Evolutionary conservation across 108 stramenopile species (phyloP).

Genomic region (Cyclotella sp.): DNA sequence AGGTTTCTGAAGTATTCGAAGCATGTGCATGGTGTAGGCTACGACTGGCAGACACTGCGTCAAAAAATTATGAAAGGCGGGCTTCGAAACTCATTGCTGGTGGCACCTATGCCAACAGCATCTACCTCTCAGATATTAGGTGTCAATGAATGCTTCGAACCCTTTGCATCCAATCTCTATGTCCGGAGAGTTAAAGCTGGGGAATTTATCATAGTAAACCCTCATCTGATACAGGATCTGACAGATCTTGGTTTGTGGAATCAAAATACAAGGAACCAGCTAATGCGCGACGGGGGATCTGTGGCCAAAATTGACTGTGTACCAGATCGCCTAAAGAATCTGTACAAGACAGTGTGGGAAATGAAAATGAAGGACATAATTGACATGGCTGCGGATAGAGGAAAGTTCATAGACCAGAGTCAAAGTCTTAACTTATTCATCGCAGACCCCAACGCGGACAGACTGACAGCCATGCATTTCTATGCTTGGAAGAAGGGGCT

Average conservation of each 20-base stretch:
- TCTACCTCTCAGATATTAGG: slow-evolving; percentile 97
- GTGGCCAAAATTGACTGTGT: slow-evolving; percentile 85
- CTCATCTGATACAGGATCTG: slow-evolving; percentile 94
- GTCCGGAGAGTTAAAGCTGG: slow-evolving; percentile 95
- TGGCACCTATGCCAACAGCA: slow-evolving; percentile 99
- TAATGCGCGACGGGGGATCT: slow-evolving; percentile 94
- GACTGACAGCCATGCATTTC: slow-evolving; percentile 98
- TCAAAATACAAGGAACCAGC: slow-evolving; percentile 86
- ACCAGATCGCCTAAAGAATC: slow-evolving; percentile 83
- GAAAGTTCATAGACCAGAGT: slow-evolving; percentile 96
- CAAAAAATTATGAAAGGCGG: slow-evolving; percentile 77
- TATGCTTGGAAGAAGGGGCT: slow-evolving; percentile 97
- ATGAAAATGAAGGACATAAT: slow-evolving; percentile 95
- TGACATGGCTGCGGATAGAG: slow-evolving; percentile 97
- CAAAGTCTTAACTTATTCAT: slow-evolving; percentile 97
- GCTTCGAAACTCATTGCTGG: slow-evolving; percentile 91
- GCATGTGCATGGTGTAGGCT: slow-evolving; percentile 52
- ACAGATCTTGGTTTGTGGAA: slow-evolving; percentile 96
- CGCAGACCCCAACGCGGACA: slow-evolving; percentile 91
- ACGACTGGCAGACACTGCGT: slow-evolving; percentile 90
- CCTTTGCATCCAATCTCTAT: slow-evolving; percentile 97
- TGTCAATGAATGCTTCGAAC: slow-evolving; percentile 98
- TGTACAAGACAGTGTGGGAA: slow-evolving; percentile 99
- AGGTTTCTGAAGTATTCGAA: slow-evolving; percentile 47
- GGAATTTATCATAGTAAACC: slow-evolving; percentile 97